A percentile compares a stretch with the other conserved stretches of the same genome.
These are phyloP conservation scores for Lolium rigidum DNA, from an alignment of 176 grass and related monocot genomes.

Conservation along the genomic window DNA sequence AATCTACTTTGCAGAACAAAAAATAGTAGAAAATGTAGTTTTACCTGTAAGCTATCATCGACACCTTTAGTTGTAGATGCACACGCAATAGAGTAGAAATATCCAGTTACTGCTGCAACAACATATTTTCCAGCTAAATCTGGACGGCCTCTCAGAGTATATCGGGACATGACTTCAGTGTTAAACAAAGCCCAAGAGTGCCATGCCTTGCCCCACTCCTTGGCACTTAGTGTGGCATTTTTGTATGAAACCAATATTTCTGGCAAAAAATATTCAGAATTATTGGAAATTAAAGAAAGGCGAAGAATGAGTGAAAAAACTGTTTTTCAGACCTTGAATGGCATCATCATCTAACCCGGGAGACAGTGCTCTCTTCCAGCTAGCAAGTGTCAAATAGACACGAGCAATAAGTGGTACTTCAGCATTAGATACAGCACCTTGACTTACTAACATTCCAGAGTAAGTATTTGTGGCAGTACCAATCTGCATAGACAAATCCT, in stretches of 20 bases:
- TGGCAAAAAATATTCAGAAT: conserved; percentile 35
- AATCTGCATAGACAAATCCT: conserved; percentile 84
- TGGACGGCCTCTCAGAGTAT: conserved; percentile 71
- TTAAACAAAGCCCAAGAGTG: conserved; percentile 98
- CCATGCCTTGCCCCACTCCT: conserved; percentile 97
- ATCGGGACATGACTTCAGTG: conserved; percentile 96
- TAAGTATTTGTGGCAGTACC: conserved; percentile 62
- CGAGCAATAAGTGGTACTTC: conserved; percentile 87
- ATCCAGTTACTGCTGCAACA: conserved; percentile 92
- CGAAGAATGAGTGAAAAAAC: conserved; percentile 25
- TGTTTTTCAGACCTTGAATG: conserved; percentile 68
- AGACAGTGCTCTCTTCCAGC: conserved; percentile 89
- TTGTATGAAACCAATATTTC: conserved; percentile 89
- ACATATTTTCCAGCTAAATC: conserved; percentile 91
- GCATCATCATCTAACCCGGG: conserved; percentile 90
- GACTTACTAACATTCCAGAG: conserved; percentile 44
- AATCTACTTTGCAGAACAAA: conserved; percentile 15
- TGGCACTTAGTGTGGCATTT: conserved; percentile 84
- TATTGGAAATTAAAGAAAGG: conserved; percentile 33
- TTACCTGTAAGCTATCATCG: conserved; percentile 95
- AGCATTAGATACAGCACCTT: conserved; percentile 51
- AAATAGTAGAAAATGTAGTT: background rate
- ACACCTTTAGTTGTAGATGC: conserved; percentile 94
- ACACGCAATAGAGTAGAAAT: conserved; percentile 97
- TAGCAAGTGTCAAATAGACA: conserved; percentile 93